Evolutionary conservation across 345 rosid species (phyloP).

Genomic region (Balakata baccata): DNA sequence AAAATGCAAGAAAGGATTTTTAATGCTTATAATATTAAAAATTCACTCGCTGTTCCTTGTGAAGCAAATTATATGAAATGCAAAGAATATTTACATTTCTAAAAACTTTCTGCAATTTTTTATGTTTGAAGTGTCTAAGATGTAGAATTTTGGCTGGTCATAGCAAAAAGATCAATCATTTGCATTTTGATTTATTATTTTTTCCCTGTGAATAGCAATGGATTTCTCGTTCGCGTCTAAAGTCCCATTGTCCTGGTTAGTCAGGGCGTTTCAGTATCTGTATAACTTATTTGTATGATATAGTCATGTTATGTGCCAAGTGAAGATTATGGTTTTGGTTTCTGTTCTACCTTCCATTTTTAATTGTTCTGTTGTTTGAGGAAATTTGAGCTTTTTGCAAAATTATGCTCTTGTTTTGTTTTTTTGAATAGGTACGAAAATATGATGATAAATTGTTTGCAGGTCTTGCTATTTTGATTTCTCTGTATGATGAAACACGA

Average conservation of each 20-base stretch:
- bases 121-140: background rate
- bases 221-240: too few species aligned
- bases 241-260: too few species aligned
- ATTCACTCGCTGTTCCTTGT: background rate
- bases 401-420: too few species aligned
- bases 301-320: background rate
- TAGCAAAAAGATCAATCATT: too few species aligned
- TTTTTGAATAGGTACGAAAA: too few species aligned
- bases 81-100: background rate
- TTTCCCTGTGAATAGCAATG: too few species aligned
- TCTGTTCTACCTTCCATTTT: background rate
- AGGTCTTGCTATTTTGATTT: background rate
- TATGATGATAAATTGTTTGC: background rate
- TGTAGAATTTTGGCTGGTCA: background rate
- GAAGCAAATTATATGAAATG: background rate
- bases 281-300: background rate
- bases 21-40: background rate
- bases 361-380: too few species aligned
- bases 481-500: background rate
- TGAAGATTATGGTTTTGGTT: background rate
- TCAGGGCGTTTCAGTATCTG: too few species aligned
- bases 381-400: too few species aligned
- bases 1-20: background rate
- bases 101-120: background rate
- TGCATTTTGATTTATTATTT: too few species aligned